A percentile compares a stretch with the other conserved stretches of the same genome.
Conservation (phyloP, 2,329 filamentous ascomycete species). For the Cordyceps cateniannulata region DNA sequence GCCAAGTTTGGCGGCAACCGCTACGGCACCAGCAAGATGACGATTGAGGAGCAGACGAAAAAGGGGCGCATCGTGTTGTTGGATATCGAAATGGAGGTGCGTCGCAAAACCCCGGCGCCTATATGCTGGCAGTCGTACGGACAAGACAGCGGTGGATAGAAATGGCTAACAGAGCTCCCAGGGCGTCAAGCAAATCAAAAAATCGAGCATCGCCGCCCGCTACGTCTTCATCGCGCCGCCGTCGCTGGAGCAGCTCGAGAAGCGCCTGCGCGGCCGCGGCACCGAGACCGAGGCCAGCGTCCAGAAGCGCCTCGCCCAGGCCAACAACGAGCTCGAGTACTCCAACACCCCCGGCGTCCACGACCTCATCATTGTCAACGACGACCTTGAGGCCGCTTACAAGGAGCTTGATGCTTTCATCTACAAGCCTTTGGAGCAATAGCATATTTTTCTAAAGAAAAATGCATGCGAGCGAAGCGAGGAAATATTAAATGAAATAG, state of each 20-base stretch:
- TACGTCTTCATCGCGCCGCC: conserved; percentile 85
- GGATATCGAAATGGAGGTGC: conserved; percentile 94
- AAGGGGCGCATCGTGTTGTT: conserved; percentile 72
- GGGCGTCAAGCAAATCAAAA: conserved; percentile 89
- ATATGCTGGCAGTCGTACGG: neutral
- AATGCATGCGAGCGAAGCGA: neutral
- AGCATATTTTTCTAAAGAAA: neutral
- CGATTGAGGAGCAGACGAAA: conserved; percentile 67
- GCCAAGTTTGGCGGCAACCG: conserved; percentile 79
- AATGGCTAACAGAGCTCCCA: conserved; percentile 7
- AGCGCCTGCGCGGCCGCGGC: conserved; percentile 64
- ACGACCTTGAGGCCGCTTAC: conserved; percentile 44
- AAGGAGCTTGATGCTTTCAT: conserved; percentile 45
- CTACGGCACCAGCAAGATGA: conserved; percentile 78
- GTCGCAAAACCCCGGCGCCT: no score
- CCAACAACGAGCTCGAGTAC: conserved; percentile 68
- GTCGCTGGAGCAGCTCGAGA: conserved; percentile 65
- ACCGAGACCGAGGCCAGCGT: conserved; percentile 74
- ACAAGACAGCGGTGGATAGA: neutral
- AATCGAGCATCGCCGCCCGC: conserved; percentile 64
- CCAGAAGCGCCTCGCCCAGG: conserved; percentile 62
- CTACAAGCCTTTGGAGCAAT: conserved; percentile 26
- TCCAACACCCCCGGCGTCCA: conserved; percentile 55
- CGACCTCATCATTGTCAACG: conserved; percentile 32
- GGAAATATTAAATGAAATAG: neutral